Base-by-base conservation (phyloP, 257 asterid species). In the Solanum neorickii region DNA sequence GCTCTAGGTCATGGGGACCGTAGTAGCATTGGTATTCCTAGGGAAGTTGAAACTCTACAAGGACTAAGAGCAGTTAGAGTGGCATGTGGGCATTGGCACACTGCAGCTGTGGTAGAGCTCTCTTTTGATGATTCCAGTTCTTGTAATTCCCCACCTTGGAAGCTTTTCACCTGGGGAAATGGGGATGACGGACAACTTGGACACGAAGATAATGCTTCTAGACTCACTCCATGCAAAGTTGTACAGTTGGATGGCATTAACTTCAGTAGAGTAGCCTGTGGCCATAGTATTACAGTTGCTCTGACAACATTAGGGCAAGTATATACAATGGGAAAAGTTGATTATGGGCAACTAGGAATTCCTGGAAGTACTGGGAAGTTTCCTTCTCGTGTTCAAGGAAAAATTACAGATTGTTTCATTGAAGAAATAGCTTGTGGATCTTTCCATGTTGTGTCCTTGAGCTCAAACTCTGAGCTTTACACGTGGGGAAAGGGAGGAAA, bases 161-260 rank as follows among this genome's bases (percentile, higher is more conserved):
- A 90, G 90, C 94, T 95, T 59, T 95, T 93, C 94, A 93, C 97
- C 33, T 95, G 98, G 98, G 98, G 98, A 78, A 92, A 90, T 89
- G 98, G 98, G 72, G 94, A 94, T 86, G 91, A 91, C 37, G 97
- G 95, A 78, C 96, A 93, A 91, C 97, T 95, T 68, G 98, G 98
- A 49, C 98, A 93, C 56, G 93, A 93, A 83, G 95, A 95, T 87
- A 91, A 87, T 69, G 86, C 86, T 59, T 69, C 91, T 75, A 88
- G 87, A 89, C 89, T 91, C 35, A 85, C 89, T 76, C 98, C 98
- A 12, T 86, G 66, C 73, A 84, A 87, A 37, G 87, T 95, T 37
- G 39, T 84, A 44, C 70, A 66, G 49, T 86, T 90, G 87, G 89
- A 52, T 72, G 91, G 92, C 65, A 91, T 46, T 39, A 89, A 74